Base-by-base conservation (phyloP, 768 basidiomycete genomes). In the Pleurotus sapidus region DNA sequence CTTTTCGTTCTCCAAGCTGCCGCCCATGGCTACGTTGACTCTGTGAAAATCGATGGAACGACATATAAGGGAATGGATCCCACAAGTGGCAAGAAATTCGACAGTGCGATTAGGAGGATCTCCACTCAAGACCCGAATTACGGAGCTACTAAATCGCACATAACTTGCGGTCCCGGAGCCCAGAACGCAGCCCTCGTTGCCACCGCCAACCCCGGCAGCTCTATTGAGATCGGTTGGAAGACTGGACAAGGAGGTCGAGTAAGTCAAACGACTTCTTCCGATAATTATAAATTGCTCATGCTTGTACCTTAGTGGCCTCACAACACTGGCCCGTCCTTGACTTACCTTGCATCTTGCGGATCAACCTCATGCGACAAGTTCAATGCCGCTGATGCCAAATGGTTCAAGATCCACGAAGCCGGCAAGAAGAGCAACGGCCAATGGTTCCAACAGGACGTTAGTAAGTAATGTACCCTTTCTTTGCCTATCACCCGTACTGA, bases 391-490 rank as follows among this genome's bases (percentile, higher is more conserved):
- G 58, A 73, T 24, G 80, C 80, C 3, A 66, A 76, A 61, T 84
- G 79, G 79, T 82, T 84, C 72, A 83, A 84, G 76, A 77, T 81
- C 57, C 65, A 68, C 39, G 68, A 77, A 62, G 70, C 68, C 5
- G 77, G 77, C 0, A 63, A 68, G 17, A 57, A 72, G 17, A 38
- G 66, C 63, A 62, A 68, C 4, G 72, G 71, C 9, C 63, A 71
- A 3, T 88, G 86, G 87, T 72, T 70, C 3, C 86, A 88, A 64
- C 70, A 71, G 4, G 75, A 77, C 51, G 69, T 87, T 61, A 78
- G 83, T 85, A 62, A 48, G 82, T 75, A 2, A 17, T 12, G 15
- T n/a, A 25, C 40, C 8, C 23, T n/a, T 30, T 12, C 12, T n/a
- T 24, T 30, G 11, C 27, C 25, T 27, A 23, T 6, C 27, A 11